Evolutionary conservation across 495 filamentous ascomycete species (phyloP).

Genomic region (Neurospora africana): DNA sequence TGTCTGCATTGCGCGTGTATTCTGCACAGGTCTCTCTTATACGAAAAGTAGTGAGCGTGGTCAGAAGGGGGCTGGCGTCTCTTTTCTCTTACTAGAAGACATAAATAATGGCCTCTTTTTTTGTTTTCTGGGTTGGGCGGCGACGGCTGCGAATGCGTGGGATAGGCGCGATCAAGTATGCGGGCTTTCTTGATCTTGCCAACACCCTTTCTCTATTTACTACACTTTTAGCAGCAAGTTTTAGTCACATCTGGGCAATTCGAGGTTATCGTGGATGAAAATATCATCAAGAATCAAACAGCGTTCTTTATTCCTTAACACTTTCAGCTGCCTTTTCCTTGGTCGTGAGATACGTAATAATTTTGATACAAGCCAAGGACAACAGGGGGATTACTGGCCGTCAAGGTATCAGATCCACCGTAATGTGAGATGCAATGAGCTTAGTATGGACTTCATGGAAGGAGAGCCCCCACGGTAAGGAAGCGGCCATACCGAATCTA

Average conservation of each 20-base stretch:
- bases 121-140: slow-evolving; percentile 32
- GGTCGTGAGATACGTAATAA: background rate
- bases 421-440: background rate
- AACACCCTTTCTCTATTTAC: background rate
- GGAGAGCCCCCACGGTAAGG: background rate
- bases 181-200: slow-evolving; percentile 8
- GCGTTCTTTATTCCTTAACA: background rate
- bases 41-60: slow-evolving; percentile 39
- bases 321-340: background rate
- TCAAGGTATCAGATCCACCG: background rate
- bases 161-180: slow-evolving; percentile 36
- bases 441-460: background rate
- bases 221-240: background rate
- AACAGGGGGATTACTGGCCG: background rate
- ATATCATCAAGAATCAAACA: background rate
- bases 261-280: background rate
- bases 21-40: slow-evolving; percentile 37
- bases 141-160: slow-evolving; percentile 21
- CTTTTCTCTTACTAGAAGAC: slow-evolving; percentile 31
- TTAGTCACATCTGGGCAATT: background rate
- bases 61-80: slow-evolving; percentile 36
- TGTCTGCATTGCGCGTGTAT: slow-evolving; percentile 33
- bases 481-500: background rate
- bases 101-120: slow-evolving; percentile 21
- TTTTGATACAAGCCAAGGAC: background rate